These are phyloP conservation scores for Nannizzia gypsea DNA, from an alignment of 2,329 filamentous ascomycete genomes.

Conservation along the genomic window DNA sequence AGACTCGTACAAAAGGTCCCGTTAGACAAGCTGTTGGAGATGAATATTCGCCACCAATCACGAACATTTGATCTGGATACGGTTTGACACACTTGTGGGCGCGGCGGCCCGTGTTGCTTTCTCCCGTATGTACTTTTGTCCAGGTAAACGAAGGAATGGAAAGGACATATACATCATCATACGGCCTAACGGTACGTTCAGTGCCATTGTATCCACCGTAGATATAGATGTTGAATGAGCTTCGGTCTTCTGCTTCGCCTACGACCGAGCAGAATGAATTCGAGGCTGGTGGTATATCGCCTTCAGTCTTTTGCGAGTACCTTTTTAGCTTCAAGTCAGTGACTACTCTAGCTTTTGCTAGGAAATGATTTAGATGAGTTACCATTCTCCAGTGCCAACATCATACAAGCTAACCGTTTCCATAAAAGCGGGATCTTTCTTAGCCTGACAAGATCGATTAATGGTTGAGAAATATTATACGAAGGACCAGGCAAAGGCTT, in stretches of 20 bases:
- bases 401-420: conserved; percentile 29
- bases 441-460: neutral
- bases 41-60: conserved; percentile 23
- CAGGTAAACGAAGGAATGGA: conserved; percentile 27
- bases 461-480: neutral
- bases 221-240: conserved; percentile 28
- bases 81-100: conserved; percentile 25
- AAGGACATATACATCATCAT: conserved; percentile 25
- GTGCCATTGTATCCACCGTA: conserved; percentile 26
- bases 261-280: conserved; percentile 33
- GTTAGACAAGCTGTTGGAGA: conserved; percentile 36
- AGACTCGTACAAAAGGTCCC: conserved; percentile 42
- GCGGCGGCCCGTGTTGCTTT: conserved; percentile 17
- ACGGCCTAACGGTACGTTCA: conserved; percentile 15
- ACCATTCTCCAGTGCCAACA: conserved; percentile 21
- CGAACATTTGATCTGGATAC: conserved; percentile 41
- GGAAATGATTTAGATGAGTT: conserved; percentile 1
- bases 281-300: conserved; percentile 25
- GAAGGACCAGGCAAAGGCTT: conserved; percentile 1
- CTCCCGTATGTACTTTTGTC: conserved; percentile 20
- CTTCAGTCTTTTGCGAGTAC: conserved; percentile 33
- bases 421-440: conserved; percentile 27
- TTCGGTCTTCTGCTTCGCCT: conserved; percentile 27
- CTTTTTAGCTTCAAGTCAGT: conserved; percentile 14
- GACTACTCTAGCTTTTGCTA: neutral